phyloP scores from a whole-genome alignment of 2,329 filamentous ascomycete genomes.

The Aspergillus brunneoviolaceus region DNA sequence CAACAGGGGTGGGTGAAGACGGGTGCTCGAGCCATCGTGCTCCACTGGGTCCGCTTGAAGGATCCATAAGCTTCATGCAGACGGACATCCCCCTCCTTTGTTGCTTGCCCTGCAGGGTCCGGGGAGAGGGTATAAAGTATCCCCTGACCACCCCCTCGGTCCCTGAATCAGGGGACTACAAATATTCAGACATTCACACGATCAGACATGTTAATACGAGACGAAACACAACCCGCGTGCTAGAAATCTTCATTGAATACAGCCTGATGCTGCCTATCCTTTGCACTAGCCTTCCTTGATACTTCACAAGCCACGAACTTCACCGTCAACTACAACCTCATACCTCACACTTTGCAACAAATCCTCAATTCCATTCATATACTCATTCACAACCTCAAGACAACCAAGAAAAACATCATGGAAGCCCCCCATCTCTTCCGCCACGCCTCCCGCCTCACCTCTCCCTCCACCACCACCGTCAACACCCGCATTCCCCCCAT shows the following conservation, averaged over 20 bases:
- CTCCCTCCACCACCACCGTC: background rate
- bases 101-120: background rate
- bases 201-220: background rate
- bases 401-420: background rate
- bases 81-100: background rate
- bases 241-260: background rate
- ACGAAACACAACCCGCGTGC: background rate
- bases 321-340: too few relatives aligned
- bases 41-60: background rate
- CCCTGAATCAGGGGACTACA: background rate
- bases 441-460: background rate
- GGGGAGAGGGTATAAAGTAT: background rate
- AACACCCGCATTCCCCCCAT: background rate
- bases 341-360: too few relatives aligned
- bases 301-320: too few relatives aligned
- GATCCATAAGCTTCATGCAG: background rate
- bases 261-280: background rate
- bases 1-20: too few relatives aligned
- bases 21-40: background rate
- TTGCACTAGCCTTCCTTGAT: too few relatives aligned
- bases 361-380: too few relatives aligned
- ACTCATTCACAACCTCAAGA: background rate
- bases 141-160: background rate
- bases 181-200: background rate
- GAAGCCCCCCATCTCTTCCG: background rate